Conservation (phyloP, 768 basidiomycete genomes). For the Basidioascus undulatus region DNA sequence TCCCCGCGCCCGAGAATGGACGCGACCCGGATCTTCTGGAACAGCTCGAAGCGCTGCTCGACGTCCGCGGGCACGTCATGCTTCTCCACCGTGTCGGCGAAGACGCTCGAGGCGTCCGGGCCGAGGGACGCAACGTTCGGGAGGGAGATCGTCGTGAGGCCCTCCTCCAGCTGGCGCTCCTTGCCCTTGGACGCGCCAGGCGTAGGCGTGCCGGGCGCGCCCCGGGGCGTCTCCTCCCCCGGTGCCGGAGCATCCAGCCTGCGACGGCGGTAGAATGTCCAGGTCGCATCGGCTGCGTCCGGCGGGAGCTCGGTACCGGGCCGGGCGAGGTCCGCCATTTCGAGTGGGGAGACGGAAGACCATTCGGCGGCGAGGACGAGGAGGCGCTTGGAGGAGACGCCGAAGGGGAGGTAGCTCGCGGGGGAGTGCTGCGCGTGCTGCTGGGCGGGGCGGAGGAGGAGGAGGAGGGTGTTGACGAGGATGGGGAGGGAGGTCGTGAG, state of each 20-base stretch:
- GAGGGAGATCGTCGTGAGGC: constrained; percentile 15
- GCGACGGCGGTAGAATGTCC: constrained; percentile 64
- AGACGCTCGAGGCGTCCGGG: constrained; percentile 45
- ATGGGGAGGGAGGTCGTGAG: constrained; percentile 75
- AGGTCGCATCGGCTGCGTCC: constrained; percentile 55
- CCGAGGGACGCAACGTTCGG: constrained; percentile 27
- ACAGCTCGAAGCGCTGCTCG: constrained; percentile 69
- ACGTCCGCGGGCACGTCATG: constrained; percentile 49
- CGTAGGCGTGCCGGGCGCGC: no score
- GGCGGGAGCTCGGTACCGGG: constrained; percentile 39
- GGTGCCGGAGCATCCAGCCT: constrained; percentile 25
- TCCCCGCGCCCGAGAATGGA: constrained; percentile 23
- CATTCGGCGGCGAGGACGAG: constrained; percentile 64
- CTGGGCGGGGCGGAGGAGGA: constrained; percentile 76
- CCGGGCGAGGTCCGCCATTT: constrained; percentile 41
- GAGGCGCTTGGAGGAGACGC: constrained; percentile 54
- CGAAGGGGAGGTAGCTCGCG: no score
- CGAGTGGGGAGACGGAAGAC: constrained; percentile 56
- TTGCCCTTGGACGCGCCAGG: no score
- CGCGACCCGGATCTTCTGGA: constrained; percentile 64
- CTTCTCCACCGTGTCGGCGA: constrained; percentile 44
- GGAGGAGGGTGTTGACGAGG: constrained; percentile 52
- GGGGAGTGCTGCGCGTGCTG: constrained; percentile 73
- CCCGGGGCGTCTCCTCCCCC: constrained; percentile 23
- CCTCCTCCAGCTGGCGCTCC: constrained; percentile 9